Conservation (phyloP, 139 green algal genomes). For the Closterium sp. region DNA sequence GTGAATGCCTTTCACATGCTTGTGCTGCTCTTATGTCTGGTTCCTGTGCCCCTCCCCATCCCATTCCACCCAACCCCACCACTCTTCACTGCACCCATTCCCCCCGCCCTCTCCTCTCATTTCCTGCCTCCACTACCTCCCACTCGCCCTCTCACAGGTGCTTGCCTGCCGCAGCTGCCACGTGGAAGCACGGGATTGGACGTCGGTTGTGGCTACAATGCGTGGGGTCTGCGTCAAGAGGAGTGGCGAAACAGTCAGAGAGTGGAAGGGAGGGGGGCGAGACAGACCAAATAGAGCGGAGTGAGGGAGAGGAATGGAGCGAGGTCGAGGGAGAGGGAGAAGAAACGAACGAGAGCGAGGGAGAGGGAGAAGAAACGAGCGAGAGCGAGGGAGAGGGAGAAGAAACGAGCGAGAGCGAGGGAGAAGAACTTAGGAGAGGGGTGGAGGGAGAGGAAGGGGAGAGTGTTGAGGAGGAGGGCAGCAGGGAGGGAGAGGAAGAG, state of each 20-base stretch:
- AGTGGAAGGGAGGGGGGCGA: not conserved
- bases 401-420: too few relatives aligned
- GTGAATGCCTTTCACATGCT: not conserved
- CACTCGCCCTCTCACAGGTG: not conserved
- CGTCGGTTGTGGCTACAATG: not conserved
- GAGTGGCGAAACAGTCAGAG: not conserved
- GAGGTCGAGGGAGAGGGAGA: not conserved
- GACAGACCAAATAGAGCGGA: not conserved
- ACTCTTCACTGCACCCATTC: too few relatives aligned
- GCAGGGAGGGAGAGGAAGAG: too few relatives aligned
- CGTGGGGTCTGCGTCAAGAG: not conserved
- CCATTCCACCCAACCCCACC: too few relatives aligned
- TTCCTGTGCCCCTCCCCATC: too few relatives aligned
- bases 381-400: not conserved
- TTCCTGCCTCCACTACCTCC: not conserved
- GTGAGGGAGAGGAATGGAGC: not conserved
- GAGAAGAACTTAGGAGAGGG: too few relatives aligned
- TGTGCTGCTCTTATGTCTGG: not conserved
- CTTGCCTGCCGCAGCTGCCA: not conserved
- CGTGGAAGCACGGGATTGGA: not conserved
- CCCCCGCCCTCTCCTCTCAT: not conserved
- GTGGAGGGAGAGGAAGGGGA: too few relatives aligned
- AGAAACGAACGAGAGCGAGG: too few relatives aligned
- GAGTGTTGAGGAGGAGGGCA: too few relatives aligned
- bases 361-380: not conserved